phyloP scores from a whole-genome alignment of 768 basidiomycete genomes.

The Lactifluus hygrophoroides region DNA sequence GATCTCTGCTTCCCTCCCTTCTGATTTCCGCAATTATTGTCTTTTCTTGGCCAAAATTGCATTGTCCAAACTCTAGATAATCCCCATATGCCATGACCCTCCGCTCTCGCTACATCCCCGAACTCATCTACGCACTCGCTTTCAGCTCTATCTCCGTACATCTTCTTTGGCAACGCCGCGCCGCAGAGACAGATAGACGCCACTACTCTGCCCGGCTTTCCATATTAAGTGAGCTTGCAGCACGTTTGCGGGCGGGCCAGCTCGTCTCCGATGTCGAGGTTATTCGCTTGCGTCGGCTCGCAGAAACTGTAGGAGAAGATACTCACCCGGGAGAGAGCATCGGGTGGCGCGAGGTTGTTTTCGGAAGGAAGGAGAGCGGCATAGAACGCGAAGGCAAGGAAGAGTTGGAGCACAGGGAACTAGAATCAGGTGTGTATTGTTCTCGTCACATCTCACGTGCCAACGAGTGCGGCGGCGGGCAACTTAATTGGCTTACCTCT shows the following conservation, averaged over 20 bases:
- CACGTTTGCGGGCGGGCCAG: slow-evolving; percentile 42
- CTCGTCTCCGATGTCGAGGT: slow-evolving; percentile 43
- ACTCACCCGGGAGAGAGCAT: slow-evolving; percentile 6
- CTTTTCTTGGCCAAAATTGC: no score
- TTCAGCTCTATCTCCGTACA: slow-evolving; percentile 63
- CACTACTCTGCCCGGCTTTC: slow-evolving; percentile 49
- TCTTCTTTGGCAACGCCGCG: slow-evolving; percentile 45
- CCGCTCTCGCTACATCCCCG: slow-evolving; percentile 43
- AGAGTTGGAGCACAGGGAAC: slow-evolving; percentile 10
- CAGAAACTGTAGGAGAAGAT: slow-evolving; percentile 27
- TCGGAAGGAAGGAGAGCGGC: slow-evolving; percentile 15
- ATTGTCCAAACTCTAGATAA: no score
- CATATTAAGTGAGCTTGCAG: slow-evolving; percentile 51
- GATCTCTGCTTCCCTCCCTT: no score
- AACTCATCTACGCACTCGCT: slow-evolving; percentile 56
- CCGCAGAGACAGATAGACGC: slow-evolving; percentile 44
- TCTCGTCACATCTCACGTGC: no score
- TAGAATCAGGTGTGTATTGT: slow-evolving; percentile 9
- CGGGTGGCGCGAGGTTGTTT: slow-evolving; percentile 14
- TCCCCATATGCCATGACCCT: slow-evolving; percentile 12
- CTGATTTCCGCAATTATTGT: no score
- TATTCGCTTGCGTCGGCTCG: slow-evolving; percentile 45
- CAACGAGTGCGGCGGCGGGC: no score
- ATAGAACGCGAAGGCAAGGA: slow-evolving; percentile 13
- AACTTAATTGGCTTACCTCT: background rate